These are phyloP conservation scores for Boletus reticulatus DNA, from an alignment of 768 basidiomycete species.

Conservation along the genomic window DNA sequence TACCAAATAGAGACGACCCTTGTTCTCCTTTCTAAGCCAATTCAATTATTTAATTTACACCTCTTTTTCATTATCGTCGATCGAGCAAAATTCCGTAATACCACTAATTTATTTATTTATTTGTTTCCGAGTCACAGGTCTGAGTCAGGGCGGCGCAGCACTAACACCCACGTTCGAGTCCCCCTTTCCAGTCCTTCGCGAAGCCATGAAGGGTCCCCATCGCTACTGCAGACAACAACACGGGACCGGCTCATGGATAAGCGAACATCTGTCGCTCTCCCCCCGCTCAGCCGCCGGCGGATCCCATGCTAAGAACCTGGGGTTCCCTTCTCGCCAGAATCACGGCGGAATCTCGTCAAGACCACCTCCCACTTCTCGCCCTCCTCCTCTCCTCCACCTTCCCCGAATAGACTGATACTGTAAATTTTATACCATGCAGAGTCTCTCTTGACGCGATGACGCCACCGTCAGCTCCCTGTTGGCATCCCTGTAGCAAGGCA, in stretches of 20 bases:
- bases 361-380: not conserved
- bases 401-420: too few species aligned
- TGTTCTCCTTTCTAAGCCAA: slow-evolving; percentile 14
- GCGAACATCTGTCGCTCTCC: slow-evolving; percentile 12
- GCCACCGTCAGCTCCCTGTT: slow-evolving; percentile 1
- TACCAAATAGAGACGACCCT: slow-evolving; percentile 19
- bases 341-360: slow-evolving; percentile 4
- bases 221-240: slow-evolving; percentile 13
- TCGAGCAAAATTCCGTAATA: slow-evolving; percentile 28
- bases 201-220: slow-evolving; percentile 7
- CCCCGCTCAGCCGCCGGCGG: slow-evolving; percentile 11
- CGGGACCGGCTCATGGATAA: slow-evolving; percentile 27
- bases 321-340: slow-evolving; percentile 2
- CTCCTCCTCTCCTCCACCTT: not conserved
- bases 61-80: slow-evolving; percentile 34
- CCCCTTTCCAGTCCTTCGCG: slow-evolving; percentile 7
- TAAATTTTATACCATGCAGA: too few species aligned
- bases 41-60: slow-evolving; percentile 35
- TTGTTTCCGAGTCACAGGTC: not conserved
- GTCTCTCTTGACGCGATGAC: not conserved
- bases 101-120: not conserved
- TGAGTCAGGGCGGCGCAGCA: slow-evolving; percentile 25
- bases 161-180: slow-evolving; percentile 10
- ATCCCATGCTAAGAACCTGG: slow-evolving; percentile 7
- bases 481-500: slow-evolving; percentile 9